Percentiles rank a stretch among this genome's conserved stretches.
These are phyloP conservation scores for Penicillium sp. DNA, from an alignment of 2,329 filamentous ascomycete genomes.

Conservation along the genomic window DNA sequence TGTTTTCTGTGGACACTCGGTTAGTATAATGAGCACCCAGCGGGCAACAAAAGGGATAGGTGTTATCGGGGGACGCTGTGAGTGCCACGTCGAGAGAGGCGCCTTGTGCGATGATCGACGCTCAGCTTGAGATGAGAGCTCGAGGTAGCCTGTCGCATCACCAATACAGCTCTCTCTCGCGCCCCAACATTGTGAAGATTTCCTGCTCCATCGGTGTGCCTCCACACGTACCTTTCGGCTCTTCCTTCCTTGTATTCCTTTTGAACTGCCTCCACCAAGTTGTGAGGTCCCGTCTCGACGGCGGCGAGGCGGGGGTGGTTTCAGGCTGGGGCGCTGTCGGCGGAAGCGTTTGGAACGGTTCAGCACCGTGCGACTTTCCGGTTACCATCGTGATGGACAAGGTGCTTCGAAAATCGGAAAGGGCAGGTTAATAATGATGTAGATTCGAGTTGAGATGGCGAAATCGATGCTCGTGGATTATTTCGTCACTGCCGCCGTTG, in stretches of 20 bases:
- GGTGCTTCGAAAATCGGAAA: not conserved
- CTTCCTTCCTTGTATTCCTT: slow-evolving; percentile 66
- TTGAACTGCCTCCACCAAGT: slow-evolving; percentile 99
- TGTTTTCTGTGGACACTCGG: slow-evolving; percentile 38
- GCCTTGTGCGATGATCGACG: not conserved
- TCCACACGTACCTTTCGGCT: slow-evolving; percentile 59
- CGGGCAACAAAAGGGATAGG: not conserved
- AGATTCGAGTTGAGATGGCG: slow-evolving; percentile 22
- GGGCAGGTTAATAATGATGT: slow-evolving; percentile 10
- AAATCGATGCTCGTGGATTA: slow-evolving; percentile 17
- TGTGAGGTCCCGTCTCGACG: slow-evolving; percentile 83
- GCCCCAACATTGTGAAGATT: not conserved
- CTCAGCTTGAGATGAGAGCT: not conserved
- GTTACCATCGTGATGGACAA: slow-evolving; percentile 39
- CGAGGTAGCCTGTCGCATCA: slow-evolving; percentile 9
- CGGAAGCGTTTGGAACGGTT: slow-evolving; percentile 40
- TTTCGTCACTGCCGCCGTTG: slow-evolving; percentile 40
- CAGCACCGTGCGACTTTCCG: slow-evolving; percentile 42
- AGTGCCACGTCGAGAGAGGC: not conserved
- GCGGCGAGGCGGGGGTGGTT: slow-evolving; percentile 68
- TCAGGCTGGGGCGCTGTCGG: slow-evolving; percentile 42
- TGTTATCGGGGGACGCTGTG: not conserved
- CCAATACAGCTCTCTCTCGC: not conserved
- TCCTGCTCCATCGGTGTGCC: slow-evolving; percentile 39
- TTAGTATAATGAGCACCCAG: slow-evolving; percentile 1